Evolutionary conservation across 805 yeast species (phyloP), one percentile per base, ranked within the genome.

Genomic region (Metschnikowia kofuensis): DNA sequence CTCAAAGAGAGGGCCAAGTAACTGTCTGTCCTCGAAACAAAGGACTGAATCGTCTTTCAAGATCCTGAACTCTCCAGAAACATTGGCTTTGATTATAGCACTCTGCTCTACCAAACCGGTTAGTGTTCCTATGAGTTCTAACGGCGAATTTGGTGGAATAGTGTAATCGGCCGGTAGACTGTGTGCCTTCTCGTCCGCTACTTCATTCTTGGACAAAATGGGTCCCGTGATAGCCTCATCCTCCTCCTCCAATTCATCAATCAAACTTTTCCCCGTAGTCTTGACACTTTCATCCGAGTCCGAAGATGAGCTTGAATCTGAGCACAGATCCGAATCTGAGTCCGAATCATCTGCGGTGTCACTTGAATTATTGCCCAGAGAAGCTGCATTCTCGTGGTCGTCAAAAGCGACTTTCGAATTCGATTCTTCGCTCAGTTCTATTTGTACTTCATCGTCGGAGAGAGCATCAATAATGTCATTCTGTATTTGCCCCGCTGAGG

Each of bases 1-100:
- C 64, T 94, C 99, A 60, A 82, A 86, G 9, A 92, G 69, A 0
- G 85, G 83, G 0, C 98, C 98, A 13, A 94, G 58, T 1, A 85
- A 67, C 1, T 79, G 74, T 40, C 85, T 74, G 61, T 88, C 89
- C 53, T 82, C 84, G 40, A 90, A 77, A 60, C 96, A 89, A 3
- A 92, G 74, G 0, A 92, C 72, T 0, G 96, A 84, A 13, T 84
- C 85, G 46, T 89, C 97, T 55, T 84, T 87, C 34, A 92, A 72
- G 2, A 90, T 86, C 38, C 91, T 72, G 62, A 83, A 86, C 60
- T 94, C 97, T 11, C 95, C 98, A 2, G 97, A 87, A 1, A 76
- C 66, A 12, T 69, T 68, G 0, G 96, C 94, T 57, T 82, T 82
- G 26, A 94, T 74, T 6, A 94, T 78, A 1, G 87, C 78, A 49